phyloP scores from a whole-genome alignment of 208 protist genomes.

The Leishmania amazonensis region DNA sequence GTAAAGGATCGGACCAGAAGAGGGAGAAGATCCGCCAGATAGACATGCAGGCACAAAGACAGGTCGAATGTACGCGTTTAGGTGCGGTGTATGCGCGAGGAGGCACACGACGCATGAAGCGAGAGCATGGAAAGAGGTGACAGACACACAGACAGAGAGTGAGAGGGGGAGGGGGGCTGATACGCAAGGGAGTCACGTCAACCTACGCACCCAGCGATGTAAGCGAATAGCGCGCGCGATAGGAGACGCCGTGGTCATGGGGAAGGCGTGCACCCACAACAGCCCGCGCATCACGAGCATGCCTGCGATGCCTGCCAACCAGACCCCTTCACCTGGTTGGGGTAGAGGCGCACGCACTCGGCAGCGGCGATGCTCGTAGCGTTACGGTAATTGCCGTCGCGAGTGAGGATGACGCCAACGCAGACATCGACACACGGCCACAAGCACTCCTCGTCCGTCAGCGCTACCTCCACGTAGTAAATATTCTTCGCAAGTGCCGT shows the following conservation, averaged over 20 bases:
- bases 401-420: slow-evolving; percentile 44
- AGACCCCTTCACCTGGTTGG: slow-evolving; percentile 15
- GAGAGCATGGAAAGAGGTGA: not conserved
- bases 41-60: no score
- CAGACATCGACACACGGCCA: slow-evolving; percentile 39
- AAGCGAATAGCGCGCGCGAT: not conserved
- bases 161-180: not conserved
- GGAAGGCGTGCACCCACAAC: not conserved
- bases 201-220: not conserved
- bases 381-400: slow-evolving; percentile 45
- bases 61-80: not conserved
- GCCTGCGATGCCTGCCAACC: not conserved
- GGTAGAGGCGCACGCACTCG: slow-evolving; percentile 33
- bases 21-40: no score
- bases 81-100: no score
- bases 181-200: not conserved
- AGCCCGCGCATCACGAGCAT: not conserved
- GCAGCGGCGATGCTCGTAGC: slow-evolving; percentile 57
- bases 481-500: slow-evolving; percentile 35
- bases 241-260: not conserved
- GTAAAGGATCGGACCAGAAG: no score
- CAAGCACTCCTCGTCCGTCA: slow-evolving; percentile 28
- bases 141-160: not conserved
- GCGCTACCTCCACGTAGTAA: slow-evolving; percentile 31
- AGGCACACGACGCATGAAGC: no score